Evolutionary conservation across 352 stramenopile species (phyloP).

Genomic region (Paralagenidium karlingii): DNA sequence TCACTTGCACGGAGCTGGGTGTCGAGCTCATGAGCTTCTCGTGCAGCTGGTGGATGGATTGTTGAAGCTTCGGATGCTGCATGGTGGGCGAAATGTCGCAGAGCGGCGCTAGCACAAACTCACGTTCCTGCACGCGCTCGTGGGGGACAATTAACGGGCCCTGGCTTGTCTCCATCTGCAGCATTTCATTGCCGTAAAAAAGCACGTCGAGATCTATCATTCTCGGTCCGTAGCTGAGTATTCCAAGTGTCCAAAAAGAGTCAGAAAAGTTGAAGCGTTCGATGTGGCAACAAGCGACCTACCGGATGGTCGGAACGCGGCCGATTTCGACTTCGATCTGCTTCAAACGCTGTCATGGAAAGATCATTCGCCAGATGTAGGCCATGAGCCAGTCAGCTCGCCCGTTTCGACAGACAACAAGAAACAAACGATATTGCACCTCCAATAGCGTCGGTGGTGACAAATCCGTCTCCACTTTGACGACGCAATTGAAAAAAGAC

Average conservation of each 20-base stretch:
- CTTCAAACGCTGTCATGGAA: constrained; percentile 81
- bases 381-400: not conserved
- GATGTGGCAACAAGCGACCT: not conserved
- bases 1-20: constrained; percentile 5
- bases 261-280: not conserved
- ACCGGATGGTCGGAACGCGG: constrained; percentile 50
- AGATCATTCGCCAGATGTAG: not conserved
- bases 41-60: constrained; percentile 66
- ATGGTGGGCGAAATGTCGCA: constrained; percentile 79
- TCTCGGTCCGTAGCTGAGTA: constrained; percentile 80
- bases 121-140: constrained; percentile 86
- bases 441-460: constrained; percentile 65
- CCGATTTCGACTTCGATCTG: constrained; percentile 83
- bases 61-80: constrained; percentile 61
- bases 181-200: constrained; percentile 74
- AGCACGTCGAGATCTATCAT: constrained; percentile 95
- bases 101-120: constrained; percentile 96
- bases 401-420: not conserved
- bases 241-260: not conserved
- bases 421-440: no score
- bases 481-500: constrained; percentile 90
- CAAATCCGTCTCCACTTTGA: constrained; percentile 78
- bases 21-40: constrained; percentile 11
- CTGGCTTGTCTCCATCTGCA: constrained; percentile 49
- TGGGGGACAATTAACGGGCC: constrained; percentile 90